phyloP scores from a whole-genome alignment of 306 rosid species.

The Prunus persica region Prunus_persica_NCBIv2 NC_034016.1:18945501-18946000 shows the following conservation, averaged over 20 bases:
- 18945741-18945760: not conserved
- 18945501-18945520: constrained; percentile 91
- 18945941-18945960: constrained; percentile 12
- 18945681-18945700: not conserved
- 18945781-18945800: not conserved
- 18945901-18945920: not conserved
- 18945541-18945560: constrained; percentile 58
- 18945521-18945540: constrained; percentile 80
- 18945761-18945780: not conserved
- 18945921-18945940: not conserved
- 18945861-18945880: constrained; percentile 15
- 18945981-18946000: not conserved
- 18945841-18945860: not conserved
- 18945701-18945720: not conserved
- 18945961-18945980: not conserved
- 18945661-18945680: not conserved
- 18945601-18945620: constrained; percentile 71
- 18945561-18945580: constrained; percentile 50
- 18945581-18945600: constrained; percentile 64
- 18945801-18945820: not conserved
- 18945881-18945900: constrained; percentile 16
- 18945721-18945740: not conserved
- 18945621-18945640: constrained; percentile 19
- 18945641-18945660: constrained; percentile 11
- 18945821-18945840: not conserved